A percentile compares a stretch with the other conserved stretches of the same genome.
These are phyloP conservation scores for Puccinia hordei DNA, from an alignment of 1,284 basidiomycete species.

Conservation along the genomic window DNA sequence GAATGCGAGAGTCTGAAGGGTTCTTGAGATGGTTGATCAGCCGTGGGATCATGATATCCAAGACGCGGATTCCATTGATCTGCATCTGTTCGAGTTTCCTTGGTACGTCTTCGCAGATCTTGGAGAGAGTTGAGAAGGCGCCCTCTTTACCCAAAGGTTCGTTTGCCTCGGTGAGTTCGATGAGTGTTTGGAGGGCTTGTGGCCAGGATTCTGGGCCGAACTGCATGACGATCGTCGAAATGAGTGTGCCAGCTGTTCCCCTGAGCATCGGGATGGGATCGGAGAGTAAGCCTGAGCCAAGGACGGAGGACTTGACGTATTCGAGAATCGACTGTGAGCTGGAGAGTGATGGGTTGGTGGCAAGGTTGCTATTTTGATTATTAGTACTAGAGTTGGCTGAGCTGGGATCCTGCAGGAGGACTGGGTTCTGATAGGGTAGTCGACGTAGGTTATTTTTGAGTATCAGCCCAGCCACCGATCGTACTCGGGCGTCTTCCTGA, in stretches of 20 bases:
- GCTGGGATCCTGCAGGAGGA: constrained; percentile 52
- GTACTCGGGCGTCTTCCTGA: constrained; percentile 82
- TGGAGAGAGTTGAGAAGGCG: constrained; percentile 90
- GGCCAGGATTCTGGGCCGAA: constrained; percentile 78
- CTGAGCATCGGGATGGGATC: constrained; percentile 81
- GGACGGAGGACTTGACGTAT: constrained; percentile 80
- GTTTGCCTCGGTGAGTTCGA: constrained; percentile 73
- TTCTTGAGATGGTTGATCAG: constrained; percentile 85
- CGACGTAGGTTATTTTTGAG: constrained; percentile 82
- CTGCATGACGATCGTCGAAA: constrained; percentile 81
- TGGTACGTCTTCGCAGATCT: constrained; percentile 95
- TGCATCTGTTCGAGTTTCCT: constrained; percentile 85
- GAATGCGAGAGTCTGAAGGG: constrained; percentile 75
- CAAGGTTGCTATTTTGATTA: constrained; percentile 59
- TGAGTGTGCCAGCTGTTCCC: constrained; percentile 85
- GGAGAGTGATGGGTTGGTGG: background rate
- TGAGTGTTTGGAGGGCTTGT: constrained; percentile 80
- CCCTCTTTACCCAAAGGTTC: constrained; percentile 69
- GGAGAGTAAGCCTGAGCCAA: constrained; percentile 69
- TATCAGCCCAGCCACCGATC: constrained; percentile 92
- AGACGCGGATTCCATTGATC: constrained; percentile 78
- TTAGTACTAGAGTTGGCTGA: constrained; percentile 66
- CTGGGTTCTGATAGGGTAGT: constrained; percentile 42
- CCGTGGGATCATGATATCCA: constrained; percentile 93
- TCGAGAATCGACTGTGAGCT: constrained; percentile 68